Conservation (phyloP, 805 yeast species). For the Teunomyces gatunensis region DNA sequence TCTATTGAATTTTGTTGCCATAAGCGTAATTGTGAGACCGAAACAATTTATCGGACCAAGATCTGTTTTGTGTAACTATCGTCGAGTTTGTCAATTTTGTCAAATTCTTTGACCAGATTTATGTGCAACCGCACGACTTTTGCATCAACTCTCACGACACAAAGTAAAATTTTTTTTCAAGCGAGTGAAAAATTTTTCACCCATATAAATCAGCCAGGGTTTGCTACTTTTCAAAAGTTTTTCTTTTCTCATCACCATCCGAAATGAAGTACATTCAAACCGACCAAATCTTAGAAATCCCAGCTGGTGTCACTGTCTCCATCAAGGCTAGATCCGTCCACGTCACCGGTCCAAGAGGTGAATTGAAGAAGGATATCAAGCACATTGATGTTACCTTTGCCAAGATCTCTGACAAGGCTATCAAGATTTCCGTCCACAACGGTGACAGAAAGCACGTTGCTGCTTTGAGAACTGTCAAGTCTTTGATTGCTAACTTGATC, state of each 20-base stretch:
- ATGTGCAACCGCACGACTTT: conserved; percentile 7
- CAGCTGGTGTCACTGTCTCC: conserved; percentile 88
- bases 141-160: neutral
- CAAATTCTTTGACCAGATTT: neutral
- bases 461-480: conserved; percentile 97
- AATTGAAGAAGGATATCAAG: conserved; percentile 81
- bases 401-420: conserved; percentile 66
- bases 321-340: conserved; percentile 89
- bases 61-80: neutral
- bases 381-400: conserved; percentile 94
- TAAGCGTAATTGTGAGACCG: no score
- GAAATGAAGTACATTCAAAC: conserved; percentile 81
- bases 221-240: neutral
- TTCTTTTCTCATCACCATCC: conserved; percentile 1
- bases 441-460: conserved; percentile 99
- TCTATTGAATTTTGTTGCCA: neutral
- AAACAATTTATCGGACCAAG: neutral
- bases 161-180: neutral
- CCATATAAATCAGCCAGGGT: neutral
- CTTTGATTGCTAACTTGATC: conserved; percentile 89
- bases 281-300: conserved; percentile 77
- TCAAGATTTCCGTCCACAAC: conserved; percentile 92
- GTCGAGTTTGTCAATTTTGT: neutral
- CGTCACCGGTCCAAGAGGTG: conserved; percentile 98
- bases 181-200: conserved; percentile 8